Base-by-base conservation (phyloP, 345 rosid species). In the Rhizophora mangle region DNA sequence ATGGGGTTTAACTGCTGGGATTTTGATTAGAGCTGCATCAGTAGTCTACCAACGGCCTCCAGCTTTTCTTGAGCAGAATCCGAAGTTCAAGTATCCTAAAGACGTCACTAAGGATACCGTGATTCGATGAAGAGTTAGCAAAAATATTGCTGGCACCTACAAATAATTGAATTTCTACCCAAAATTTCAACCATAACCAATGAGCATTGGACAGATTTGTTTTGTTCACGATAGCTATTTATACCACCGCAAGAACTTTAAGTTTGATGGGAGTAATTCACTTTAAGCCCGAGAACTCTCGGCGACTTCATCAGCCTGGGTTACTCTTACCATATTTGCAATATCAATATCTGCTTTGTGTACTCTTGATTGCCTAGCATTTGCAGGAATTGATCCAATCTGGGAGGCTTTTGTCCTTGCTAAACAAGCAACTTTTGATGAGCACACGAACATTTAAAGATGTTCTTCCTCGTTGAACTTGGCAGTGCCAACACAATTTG, bases 1-100 rank as follows among this genome's bases (percentile, higher is more conserved):
- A 73, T 89, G 87, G 91, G 93, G 90, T 65, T 71, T 91, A 73
- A 91, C 97, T 16, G 96, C 97, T 8, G 86, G 84, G 59, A 76
- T 89, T 56, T 70, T 91, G 85, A 89, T 87, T 60, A 84, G 80
- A 80, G 86, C 89, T 62, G 97, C 97, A 59, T 85, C 97, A 6
- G 86, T 87, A 26, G 85, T 84, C 59, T 87, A 79, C 79, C 74
- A 80, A 72, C 73, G 82, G 78, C 85, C 88, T 46, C 85, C 91
- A 1, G 83, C 78, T 22, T 91, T 89, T 72, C n/a, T 72, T 63
- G 93, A 86, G 73, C 84, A 82, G 76, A 82, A 76, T 67, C 91
- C 96, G 22, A 80, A 82, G 77, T 85, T 86, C 83, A 87, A 81
- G 78, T 79, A 79, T 67, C 92, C 89, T 59, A 67, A 54, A 64